Base-by-base conservation (phyloP, 306 rosid species). In the Quercus variabilis region DNA sequence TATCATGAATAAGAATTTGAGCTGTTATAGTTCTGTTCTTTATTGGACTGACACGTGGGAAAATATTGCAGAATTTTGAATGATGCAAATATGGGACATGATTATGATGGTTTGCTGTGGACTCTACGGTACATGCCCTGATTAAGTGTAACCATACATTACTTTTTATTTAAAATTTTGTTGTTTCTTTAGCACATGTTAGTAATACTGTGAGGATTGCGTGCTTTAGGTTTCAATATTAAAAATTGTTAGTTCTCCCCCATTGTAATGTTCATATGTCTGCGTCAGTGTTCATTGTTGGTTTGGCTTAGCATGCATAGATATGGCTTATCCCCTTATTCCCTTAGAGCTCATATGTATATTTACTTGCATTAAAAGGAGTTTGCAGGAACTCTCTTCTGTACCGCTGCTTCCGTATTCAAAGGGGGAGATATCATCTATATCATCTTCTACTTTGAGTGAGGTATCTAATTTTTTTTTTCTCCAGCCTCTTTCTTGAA, bases 61-160 rank as follows among this genome's bases (percentile, higher is more conserved):
- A 78, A 33, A 56, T 88, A 65, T 84, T 88, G 90, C 97, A 94
- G 99, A 85, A 90, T 92, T 60, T 77, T 92, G 89, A 92, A 89
- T 58, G 91, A 90, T 82, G 97, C 99, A 25, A 92, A 89, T 83
- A 82, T 84, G 87, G 91, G 87, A 62, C 97, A 86, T 57, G 83
- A 88, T 80, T 94, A 91, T 82, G 97, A 93, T 86, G 93, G 93
- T 63, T 87, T 93, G 78, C 81, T 94, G 79, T 94, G 99, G 99
- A 94, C 94, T 74, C 80, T 92, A 74, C 87, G 97, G 97, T 92
- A 87, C 82, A 88, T 81, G 79, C 75, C 55, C 67, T 62, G n/a
- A 14, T 84, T 84, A 73, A 28, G 17, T 60, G 58, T 38, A 55
- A 35, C 49, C 33, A 19, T 71, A 68, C 55, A 59, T 75, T 80